These are phyloP conservation scores for Cercophora samala DNA, from an alignment of 495 filamentous ascomycete genomes.

Conservation along the genomic window DNA sequence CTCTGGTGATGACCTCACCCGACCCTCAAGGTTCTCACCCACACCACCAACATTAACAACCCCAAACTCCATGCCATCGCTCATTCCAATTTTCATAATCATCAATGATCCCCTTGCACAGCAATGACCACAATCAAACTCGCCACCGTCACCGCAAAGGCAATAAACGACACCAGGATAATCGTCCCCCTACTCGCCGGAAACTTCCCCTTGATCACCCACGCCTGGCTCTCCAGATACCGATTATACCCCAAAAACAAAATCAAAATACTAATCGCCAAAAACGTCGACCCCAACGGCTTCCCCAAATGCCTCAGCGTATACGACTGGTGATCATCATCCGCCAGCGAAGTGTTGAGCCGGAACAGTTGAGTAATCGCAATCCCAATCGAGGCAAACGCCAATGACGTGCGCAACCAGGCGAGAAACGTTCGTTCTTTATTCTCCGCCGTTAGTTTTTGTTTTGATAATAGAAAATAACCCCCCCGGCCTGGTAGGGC, in stretches of 20 bases:
- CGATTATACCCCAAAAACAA: conserved; percentile 73
- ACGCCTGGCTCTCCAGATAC: conserved; percentile 66
- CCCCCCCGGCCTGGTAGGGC: no score
- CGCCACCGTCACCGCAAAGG: conserved; percentile 66
- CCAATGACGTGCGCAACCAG: conserved; percentile 92
- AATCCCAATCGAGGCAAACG: conserved; percentile 94
- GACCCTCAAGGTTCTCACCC: not conserved
- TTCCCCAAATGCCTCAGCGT: conserved; percentile 79
- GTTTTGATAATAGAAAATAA: no score
- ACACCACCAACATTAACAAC: not conserved
- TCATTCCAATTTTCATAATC: not conserved
- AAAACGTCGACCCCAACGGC: conserved; percentile 88
- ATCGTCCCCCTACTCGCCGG: conserved; percentile 88
- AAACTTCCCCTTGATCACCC: conserved; percentile 91
- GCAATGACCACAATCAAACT: conserved; percentile 68
- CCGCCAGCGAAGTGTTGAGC: conserved; percentile 66
- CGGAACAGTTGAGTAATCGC: conserved; percentile 96
- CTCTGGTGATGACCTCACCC: not conserved
- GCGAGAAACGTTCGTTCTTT: conserved; percentile 94
- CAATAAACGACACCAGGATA: conserved; percentile 67
- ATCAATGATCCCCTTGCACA: conserved; percentile 50
- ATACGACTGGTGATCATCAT: conserved; percentile 30
- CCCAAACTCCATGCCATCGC: not conserved
- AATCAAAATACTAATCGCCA: conserved; percentile 80
- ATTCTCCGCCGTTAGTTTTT: no score